Percentiles rank a stretch among this genome's conserved stretches.
Evolutionary conservation across 371 early-diverging fungal species (phyloP).

Genomic region (Mortierella polycephala): DNA sequence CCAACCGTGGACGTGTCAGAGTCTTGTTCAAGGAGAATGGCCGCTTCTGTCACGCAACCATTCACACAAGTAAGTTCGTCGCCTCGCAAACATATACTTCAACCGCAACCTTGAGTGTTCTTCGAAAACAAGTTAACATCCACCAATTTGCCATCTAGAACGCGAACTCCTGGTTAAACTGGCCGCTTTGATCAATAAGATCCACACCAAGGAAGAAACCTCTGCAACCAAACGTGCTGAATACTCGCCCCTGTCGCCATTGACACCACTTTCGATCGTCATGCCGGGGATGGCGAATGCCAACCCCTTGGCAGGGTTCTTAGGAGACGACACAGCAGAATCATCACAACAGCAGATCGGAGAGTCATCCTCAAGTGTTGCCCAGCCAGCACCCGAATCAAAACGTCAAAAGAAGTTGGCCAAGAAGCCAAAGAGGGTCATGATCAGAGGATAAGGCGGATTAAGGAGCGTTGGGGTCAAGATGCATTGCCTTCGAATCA

Average conservation of each 20-base stretch:
- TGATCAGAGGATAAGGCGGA: constrained; percentile 44
- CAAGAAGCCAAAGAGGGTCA: constrained; percentile 53
- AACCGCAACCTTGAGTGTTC: background rate
- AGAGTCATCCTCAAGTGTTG: constrained; percentile 10
- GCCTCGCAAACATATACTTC: too few relatives aligned
- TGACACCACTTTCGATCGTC: constrained; percentile 45
- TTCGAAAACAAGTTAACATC: background rate
- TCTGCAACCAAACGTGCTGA: constrained; percentile 27
- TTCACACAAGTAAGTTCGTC: constrained; percentile 35
- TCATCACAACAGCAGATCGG: constrained; percentile 22
- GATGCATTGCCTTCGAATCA: too few relatives aligned
- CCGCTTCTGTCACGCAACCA: constrained; percentile 45
- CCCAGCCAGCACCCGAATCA: constrained; percentile 38
- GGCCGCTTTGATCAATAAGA: constrained; percentile 40
- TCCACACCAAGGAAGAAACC: constrained; percentile 38
- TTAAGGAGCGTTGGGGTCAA: too few relatives aligned
- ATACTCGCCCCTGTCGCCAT: constrained; percentile 45
- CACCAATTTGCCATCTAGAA: constrained; percentile 9
- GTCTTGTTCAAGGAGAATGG: constrained; percentile 61
- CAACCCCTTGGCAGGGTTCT: constrained; percentile 38
- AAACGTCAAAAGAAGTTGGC: constrained; percentile 53
- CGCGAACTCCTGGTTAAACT: constrained; percentile 32
- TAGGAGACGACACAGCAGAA: constrained; percentile 34
- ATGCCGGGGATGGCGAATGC: constrained; percentile 47
- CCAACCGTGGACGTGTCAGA: constrained; percentile 67